Conservation (phyloP, 1,139 yeast genomes). For the Citeromyces siamensis region DNA sequence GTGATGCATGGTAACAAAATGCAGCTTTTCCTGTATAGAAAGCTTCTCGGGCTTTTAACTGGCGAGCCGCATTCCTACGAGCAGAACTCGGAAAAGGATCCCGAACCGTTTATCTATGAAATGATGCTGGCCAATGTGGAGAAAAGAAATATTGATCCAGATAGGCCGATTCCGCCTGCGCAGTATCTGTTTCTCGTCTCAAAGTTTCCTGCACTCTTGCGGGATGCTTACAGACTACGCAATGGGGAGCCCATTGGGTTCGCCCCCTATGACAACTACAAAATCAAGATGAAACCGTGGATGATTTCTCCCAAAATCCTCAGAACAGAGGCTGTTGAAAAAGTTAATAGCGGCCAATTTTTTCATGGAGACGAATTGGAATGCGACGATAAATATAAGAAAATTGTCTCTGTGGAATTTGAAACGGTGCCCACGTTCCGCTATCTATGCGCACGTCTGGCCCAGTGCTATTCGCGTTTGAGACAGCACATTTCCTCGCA, state of each 20-base stretch:
- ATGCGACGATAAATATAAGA: too few species aligned
- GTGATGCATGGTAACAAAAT: constrained; percentile 35
- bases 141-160: neutral
- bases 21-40: constrained; percentile 47
- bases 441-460: neutral
- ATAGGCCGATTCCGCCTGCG: neutral
- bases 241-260: neutral
- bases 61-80: constrained; percentile 9
- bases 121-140: neutral
- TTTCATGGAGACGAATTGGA: too few species aligned
- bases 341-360: neutral
- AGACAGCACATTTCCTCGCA: neutral
- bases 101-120: neutral
- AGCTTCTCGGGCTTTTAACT: constrained; percentile 26
- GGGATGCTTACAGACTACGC: neutral
- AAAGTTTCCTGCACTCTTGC: neutral
- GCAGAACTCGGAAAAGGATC: neutral
- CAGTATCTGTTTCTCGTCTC: neutral
- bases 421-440: neutral
- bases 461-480: neutral
- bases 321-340: neutral
- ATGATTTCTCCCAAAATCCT: neutral
- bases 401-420: neutral
- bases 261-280: neutral
- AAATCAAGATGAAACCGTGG: neutral